Percentiles rank a stretch among this genome's conserved stretches.
Evolutionary conservation across 1,284 basidiomycete genomes (phyloP).

Genomic region (Tausonia pullulans): DNA sequence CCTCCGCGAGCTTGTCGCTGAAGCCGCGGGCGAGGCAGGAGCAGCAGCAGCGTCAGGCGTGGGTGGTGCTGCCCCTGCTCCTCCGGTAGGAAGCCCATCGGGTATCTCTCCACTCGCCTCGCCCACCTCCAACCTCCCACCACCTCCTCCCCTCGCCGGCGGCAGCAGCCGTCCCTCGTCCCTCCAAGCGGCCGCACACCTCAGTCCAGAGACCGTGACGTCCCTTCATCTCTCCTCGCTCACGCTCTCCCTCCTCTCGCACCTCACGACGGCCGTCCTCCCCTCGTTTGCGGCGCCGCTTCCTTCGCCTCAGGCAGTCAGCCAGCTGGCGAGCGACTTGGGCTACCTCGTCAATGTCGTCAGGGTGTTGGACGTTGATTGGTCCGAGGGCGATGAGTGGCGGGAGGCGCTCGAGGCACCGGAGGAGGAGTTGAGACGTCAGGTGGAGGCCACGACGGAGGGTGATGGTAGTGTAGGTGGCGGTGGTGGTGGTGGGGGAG

Average conservation of each 20-base stretch:
- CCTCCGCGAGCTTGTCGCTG: slow-evolving; percentile 40
- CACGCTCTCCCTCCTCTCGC: slow-evolving; percentile 68
- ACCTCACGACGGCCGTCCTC: slow-evolving; percentile 53
- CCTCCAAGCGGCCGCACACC: slow-evolving; percentile 21
- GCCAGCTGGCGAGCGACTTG: slow-evolving; percentile 78
- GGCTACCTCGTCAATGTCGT: slow-evolving; percentile 83
- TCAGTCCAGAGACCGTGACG: slow-evolving; percentile 64
- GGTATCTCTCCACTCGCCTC: neutral
- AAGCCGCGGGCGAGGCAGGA: slow-evolving; percentile 26
- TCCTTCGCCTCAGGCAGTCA: slow-evolving; percentile 43
- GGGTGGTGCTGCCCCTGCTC: neutral
- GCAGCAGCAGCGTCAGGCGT: slow-evolving; percentile 20
- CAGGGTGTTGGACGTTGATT: slow-evolving; percentile 78
- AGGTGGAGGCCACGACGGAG: neutral
- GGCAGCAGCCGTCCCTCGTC: slow-evolving; percentile 27
- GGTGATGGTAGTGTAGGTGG: too few relatives aligned
- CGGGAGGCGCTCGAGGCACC: slow-evolving; percentile 50
- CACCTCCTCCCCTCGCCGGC: slow-evolving; percentile 12
- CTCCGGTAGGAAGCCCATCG: neutral
- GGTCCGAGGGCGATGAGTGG: slow-evolving; percentile 61
- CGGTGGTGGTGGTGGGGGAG: too few relatives aligned
- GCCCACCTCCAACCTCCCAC: neutral
- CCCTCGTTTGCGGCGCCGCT: slow-evolving; percentile 43
- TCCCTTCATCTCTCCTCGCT: slow-evolving; percentile 82
- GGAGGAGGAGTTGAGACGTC: slow-evolving; percentile 31